Base-by-base conservation (phyloP, 2,329 filamentous ascomycete genomes). In the Xylariaceae sp. region DNA sequence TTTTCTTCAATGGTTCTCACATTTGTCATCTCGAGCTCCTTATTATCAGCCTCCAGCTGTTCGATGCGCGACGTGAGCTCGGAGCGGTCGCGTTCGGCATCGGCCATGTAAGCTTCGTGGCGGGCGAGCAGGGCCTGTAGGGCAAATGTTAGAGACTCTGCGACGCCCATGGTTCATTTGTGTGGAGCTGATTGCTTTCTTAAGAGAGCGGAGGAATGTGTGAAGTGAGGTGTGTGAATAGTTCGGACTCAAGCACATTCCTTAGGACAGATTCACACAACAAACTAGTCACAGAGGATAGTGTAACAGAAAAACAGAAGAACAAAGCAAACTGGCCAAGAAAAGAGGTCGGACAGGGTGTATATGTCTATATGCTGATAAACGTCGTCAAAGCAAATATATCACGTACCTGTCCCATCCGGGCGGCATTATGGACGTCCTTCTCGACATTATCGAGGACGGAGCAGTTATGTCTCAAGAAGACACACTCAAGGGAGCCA, bases 61-160 rank as follows among this genome's bases (percentile, higher is more conserved):
- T 86, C 83, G 63, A 96, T 90, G 50, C 80, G 86, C 37, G 73
- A 67, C 36, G 80, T 77, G 68, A 96, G 82, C 50, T 84, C 80
- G 50, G 76, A 72, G 49, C 91, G 86, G 64, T 96, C 90, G 57
- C 83, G 82, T 72, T 95, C 90, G 48, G 91, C 89, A 66, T 95
- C 89, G 56, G 85, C 85, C 77, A 96, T 92, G 68, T 95, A 96
- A 48, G 87, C 83, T 73, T 97, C 91, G 78, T 98, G 91, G 59
- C 92, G 86, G 54, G 86, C 82, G 34, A 98, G 81, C 45, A 98
- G 77, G 49, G 90, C 90, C 93, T 97, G 83, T 48, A 85, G 68
- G 43, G 78, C 72, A 68, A 81, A 86, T 42, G 82, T 94, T 69
- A 94, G 86, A 71, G 76, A 77, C 55, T 75, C 72, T 48, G 62